phyloP scores from a whole-genome alignment of 2,329 filamentous ascomycete genomes.

The Aspergillus sp. region DNA sequence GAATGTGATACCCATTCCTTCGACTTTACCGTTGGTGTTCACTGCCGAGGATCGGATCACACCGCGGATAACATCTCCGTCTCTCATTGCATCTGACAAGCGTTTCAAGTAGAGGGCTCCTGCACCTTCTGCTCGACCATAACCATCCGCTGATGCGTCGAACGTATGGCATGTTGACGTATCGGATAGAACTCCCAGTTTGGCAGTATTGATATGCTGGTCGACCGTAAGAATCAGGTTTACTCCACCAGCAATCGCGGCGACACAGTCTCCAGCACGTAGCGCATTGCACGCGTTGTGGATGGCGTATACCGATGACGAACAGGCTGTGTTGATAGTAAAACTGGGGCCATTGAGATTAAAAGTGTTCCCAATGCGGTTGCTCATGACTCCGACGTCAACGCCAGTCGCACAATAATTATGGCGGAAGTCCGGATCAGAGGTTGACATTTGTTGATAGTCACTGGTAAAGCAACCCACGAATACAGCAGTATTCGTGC shows the following conservation, averaged over 20 bases:
- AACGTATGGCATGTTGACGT: conserved; percentile 35
- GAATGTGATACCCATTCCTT: conserved; percentile 21
- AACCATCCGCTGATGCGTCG: conserved; percentile 33
- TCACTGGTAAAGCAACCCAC: conserved; percentile 16
- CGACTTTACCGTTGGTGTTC: conserved; percentile 15
- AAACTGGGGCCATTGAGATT: conserved; percentile 33
- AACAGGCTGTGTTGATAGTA: conserved; percentile 36
- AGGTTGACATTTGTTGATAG: conserved; percentile 14
- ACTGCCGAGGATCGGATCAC: conserved; percentile 15
- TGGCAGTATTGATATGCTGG: conserved; percentile 22
- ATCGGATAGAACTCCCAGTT: conserved; percentile 33
- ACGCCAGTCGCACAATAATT: conserved; percentile 14
- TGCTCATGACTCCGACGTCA: conserved; percentile 12
- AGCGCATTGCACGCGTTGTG: conserved; percentile 35
- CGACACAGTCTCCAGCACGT: conserved; percentile 15
- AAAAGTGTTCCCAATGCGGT: conserved; percentile 35
- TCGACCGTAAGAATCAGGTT: conserved; percentile 22
- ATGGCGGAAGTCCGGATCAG: conserved; percentile 12
- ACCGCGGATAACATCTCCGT: conserved; percentile 16
- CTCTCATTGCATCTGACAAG: conserved; percentile 24
- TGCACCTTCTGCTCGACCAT: conserved; percentile 33
- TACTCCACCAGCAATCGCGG: conserved; percentile 21
- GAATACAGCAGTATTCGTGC: conserved; percentile 16
- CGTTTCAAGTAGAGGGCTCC: conserved; percentile 32
- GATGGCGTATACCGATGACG: conserved; percentile 37